Evolutionary conservation across 805 yeast species (phyloP).

Genomic region (Vanderwaltozyma yarrowii): DNA sequence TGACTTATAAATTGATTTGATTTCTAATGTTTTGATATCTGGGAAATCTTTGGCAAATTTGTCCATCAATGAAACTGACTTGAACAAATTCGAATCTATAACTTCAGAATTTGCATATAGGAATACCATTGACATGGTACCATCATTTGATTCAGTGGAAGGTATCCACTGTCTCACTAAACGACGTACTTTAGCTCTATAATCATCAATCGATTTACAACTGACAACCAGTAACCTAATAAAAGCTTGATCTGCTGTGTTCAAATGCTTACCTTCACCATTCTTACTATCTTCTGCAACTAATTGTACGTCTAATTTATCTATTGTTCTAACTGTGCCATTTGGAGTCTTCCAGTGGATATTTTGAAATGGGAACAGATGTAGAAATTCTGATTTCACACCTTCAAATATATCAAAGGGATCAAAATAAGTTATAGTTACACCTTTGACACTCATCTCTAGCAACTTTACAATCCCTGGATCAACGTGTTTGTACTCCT

Average conservation of each 20-base stretch:
- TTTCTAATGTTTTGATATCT: conserved; percentile 18
- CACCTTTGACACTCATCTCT: not conserved
- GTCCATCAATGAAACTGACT: conserved; percentile 23
- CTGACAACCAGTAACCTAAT: conserved; percentile 60
- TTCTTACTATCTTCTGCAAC: not conserved
- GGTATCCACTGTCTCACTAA: conserved; percentile 71
- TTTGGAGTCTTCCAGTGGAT: conserved; percentile 25
- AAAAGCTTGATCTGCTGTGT: conserved; percentile 31
- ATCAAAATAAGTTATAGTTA: conserved; percentile 26
- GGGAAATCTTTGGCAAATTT: conserved; percentile 28
- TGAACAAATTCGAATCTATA: conserved; percentile 24
- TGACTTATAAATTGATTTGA: conserved; percentile 27
- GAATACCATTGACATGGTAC: conserved; percentile 15
- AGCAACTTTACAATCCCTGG: no score
- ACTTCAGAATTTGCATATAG: conserved; percentile 25
- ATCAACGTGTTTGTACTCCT: no score
- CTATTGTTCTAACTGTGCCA: conserved; percentile 20
- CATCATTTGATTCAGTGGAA: not conserved
- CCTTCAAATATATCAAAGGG: conserved; percentile 27
- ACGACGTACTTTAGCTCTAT: conserved; percentile 73
- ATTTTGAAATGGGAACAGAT: conserved; percentile 22
- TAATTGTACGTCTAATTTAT: conserved; percentile 12
- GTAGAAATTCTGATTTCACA: conserved; percentile 20
- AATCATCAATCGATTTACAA: conserved; percentile 59
- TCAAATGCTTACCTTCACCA: not conserved